Evolutionary conservation across 139 green algal genomes (phyloP), one percentile per base, ranked within the genome.

Genomic region (Trebouxia sp.): DNA sequence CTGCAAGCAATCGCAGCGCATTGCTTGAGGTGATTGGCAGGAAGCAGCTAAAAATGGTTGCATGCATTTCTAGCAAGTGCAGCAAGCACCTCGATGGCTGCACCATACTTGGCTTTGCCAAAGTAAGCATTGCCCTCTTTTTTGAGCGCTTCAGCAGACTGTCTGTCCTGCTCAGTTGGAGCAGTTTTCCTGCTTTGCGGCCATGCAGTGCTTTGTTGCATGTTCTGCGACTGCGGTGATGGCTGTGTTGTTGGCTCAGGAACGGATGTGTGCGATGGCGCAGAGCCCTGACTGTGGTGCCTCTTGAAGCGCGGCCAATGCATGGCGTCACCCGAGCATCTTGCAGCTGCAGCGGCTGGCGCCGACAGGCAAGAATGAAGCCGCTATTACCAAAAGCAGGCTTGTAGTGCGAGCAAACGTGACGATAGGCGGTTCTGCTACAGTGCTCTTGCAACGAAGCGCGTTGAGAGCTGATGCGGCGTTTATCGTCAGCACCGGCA

Each of bases 101-200:
- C 67, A 77, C 41, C 41, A 51, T 53, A 77, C n/a, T 77, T 77
- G 22, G 41, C 67, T 53, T 77, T 77, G 22, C 42, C 41, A 77
- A 77, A 77, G 67, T 37, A 77, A 39, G 41, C 9, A 24, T 77
- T 77, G 26, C 67, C 67, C 39, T 77, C 67, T 24, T 51, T 56
- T 17, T 77, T 77, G 0, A 77, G 28, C 7, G 67, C 67, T 53
- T 77, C 67, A 39, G 67, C 67, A 37, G 41, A 39, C 15, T 51
- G 41, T 39, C 39, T 77, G 39, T 77, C 67, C 35, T 28, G 41
- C 42, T 77, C 67, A 38, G 22, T 77, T 38, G 42, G 41, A 20
- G 24, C 39, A 47, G 41, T 38, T 3, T 47, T 53, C 8, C 22
- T 24, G 7, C 5, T 20, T 43, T 43, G 65, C 65, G n/a, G 55